Evolutionary conservation across 805 yeast genomes (phyloP).

Genomic region (Saturnispora bothae): DNA sequence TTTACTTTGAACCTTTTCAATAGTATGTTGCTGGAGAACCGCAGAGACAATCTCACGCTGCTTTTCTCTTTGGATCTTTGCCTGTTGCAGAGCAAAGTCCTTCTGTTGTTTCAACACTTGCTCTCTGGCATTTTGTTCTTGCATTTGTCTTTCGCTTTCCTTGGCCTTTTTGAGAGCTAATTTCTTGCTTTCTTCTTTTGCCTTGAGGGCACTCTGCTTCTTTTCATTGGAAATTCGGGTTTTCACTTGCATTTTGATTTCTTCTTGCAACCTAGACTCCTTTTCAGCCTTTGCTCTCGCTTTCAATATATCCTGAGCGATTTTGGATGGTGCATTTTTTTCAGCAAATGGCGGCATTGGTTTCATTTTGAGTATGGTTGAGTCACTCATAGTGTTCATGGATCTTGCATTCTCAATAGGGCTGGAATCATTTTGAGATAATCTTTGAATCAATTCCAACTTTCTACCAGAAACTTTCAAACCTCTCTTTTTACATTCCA

Average conservation of each 20-base stretch:
- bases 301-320: slow-evolving; percentile 5
- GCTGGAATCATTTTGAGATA: slow-evolving; percentile 13
- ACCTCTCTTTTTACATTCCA: slow-evolving; percentile 51
- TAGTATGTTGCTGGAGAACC: background rate
- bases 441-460: slow-evolving; percentile 39
- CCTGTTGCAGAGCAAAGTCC: background rate
- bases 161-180: slow-evolving; percentile 3
- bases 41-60: background rate
- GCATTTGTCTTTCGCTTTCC: slow-evolving; percentile 3
- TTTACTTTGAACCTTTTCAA: background rate
- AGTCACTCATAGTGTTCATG: slow-evolving; percentile 1
- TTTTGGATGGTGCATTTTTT: background rate
- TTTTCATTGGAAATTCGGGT: slow-evolving; percentile 4
- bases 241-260: slow-evolving; percentile 3
- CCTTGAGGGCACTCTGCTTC: background rate
- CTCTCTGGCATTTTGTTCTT: slow-evolving; percentile 6
- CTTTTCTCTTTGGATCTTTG: slow-evolving; percentile 1
- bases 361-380: background rate
- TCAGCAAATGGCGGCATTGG: background rate
- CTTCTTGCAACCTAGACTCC: slow-evolving; percentile 1
- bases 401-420: slow-evolving; percentile 9
- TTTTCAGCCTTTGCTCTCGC: background rate
- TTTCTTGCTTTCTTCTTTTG: slow-evolving; percentile 3
- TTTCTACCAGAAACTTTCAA: slow-evolving; percentile 53
- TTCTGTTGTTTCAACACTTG: slow-evolving; percentile 5